Evolutionary conservation across 768 basidiomycete genomes (phyloP).

Genomic region (Naematelia encephala): DNA sequence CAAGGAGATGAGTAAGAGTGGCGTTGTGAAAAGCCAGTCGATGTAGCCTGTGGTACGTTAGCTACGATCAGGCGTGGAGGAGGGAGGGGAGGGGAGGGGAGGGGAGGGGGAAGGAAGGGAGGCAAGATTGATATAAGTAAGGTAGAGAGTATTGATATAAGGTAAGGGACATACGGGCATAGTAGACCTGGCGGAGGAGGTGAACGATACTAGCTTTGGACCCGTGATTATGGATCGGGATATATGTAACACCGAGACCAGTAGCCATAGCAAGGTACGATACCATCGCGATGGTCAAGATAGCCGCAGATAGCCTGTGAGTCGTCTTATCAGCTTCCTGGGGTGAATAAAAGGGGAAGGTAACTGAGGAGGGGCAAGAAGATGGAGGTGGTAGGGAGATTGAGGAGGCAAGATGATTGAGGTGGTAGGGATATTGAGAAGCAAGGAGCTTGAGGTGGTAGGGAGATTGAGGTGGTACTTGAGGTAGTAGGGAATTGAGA

Average conservation of each 20-base stretch:
- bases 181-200: conserved; percentile 43
- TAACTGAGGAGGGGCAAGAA: too few species aligned
- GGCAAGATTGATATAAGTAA: neutral
- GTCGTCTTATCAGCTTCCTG: neutral
- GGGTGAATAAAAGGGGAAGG: too few species aligned
- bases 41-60: conserved; percentile 28
- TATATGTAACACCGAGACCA: conserved; percentile 36
- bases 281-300: conserved; percentile 45
- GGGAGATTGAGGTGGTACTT: too few species aligned
- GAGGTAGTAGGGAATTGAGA: too few species aligned
- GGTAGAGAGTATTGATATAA: neutral
- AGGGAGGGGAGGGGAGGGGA: conserved; percentile 2
- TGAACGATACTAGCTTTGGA: conserved; percentile 19
- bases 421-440: too few species aligned
- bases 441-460: too few species aligned
- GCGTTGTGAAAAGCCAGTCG: conserved; percentile 49
- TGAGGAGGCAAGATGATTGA: too few species aligned
- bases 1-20: conserved; percentile 45
- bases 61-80: neutral
- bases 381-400: too few species aligned
- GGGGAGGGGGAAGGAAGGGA: neutral
- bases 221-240: conserved; percentile 34
- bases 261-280: conserved; percentile 49
- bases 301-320: conserved; percentile 40
- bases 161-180: conserved; percentile 27